Conservation (phyloP, 306 rosid species). For the Glycine soja region DNA sequence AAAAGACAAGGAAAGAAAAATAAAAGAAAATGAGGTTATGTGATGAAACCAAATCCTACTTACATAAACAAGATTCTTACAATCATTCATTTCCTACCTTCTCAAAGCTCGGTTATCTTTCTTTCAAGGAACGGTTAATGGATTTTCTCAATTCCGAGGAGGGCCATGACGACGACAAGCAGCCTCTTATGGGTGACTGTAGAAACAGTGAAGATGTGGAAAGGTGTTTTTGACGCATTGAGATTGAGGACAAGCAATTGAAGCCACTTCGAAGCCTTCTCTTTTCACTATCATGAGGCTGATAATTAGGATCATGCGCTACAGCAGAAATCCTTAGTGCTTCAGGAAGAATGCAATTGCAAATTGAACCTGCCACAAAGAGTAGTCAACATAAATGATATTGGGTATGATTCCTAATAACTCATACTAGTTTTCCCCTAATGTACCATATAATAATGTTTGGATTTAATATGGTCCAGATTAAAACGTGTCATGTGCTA, state of each 20-base stretch:
- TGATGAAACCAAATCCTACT: slow-evolving; percentile 31
- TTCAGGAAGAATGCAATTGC: slow-evolving; percentile 89
- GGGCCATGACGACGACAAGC: slow-evolving; percentile 85
- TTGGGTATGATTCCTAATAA: background rate
- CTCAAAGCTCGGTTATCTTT: slow-evolving; percentile 57
- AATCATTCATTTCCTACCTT: slow-evolving; percentile 38
- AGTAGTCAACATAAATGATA: background rate
- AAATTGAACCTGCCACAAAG: slow-evolving; percentile 72
- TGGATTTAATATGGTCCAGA: background rate
- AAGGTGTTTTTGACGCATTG: slow-evolving; percentile 90
- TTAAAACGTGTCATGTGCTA: no score
- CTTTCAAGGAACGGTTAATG: slow-evolving; percentile 74
- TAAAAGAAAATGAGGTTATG: no score
- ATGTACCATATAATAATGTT: background rate
- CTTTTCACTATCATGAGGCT: slow-evolving; percentile 72
- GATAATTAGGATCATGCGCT: slow-evolving; percentile 73
- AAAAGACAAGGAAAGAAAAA: slow-evolving; percentile 10
- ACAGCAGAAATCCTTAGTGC: slow-evolving; percentile 79
- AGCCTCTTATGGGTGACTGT: slow-evolving; percentile 91
- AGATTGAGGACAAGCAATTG: slow-evolving; percentile 85
- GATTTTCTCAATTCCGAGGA: slow-evolving; percentile 88
- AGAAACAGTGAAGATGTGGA: slow-evolving; percentile 85
- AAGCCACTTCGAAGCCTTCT: slow-evolving; percentile 70
- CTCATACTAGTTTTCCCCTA: background rate
- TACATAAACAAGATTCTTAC: slow-evolving; percentile 37